A percentile compares a stretch with the other conserved stretches of the same genome.
These are phyloP conservation scores for Przewalskia tangutica DNA, from an alignment of 257 asterid species.

Conservation along the genomic window DNA sequence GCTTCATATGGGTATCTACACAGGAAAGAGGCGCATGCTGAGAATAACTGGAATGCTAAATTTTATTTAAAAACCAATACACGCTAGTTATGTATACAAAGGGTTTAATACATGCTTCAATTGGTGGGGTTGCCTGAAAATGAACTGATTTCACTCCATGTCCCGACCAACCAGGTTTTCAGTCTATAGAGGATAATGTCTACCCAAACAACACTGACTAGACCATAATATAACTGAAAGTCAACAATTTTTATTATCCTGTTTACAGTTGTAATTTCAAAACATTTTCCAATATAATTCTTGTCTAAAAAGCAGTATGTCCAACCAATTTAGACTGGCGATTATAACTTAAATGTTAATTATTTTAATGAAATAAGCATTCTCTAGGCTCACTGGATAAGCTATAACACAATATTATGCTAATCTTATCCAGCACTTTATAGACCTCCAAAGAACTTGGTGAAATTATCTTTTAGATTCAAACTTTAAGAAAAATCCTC, in stretches of 20 bases:
- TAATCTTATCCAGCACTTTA: neutral
- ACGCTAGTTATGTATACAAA: neutral
- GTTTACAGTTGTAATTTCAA: neutral
- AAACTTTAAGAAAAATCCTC: neutral
- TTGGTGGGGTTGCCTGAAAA: neutral
- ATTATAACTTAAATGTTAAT: neutral
- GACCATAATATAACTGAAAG: neutral
- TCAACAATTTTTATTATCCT: neutral
- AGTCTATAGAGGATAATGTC: neutral
- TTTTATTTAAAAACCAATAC: neutral
- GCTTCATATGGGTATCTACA: slow-evolving; percentile 93
- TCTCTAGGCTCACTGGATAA: neutral
- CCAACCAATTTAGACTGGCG: neutral
- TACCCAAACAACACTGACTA: neutral
- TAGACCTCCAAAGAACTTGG: neutral
- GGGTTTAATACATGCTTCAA: neutral
- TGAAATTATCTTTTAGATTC: neutral
- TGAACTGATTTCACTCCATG: neutral
- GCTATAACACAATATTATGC: neutral
- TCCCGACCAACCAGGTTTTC: neutral
- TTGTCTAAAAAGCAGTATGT: neutral
- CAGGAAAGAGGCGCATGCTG: slow-evolving; percentile 1
- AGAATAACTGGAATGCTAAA: neutral
- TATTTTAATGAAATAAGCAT: neutral
- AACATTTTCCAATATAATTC: neutral